Base-by-base conservation (phyloP, 768 basidiomycete species). In the Calocybe indica region DNA sequence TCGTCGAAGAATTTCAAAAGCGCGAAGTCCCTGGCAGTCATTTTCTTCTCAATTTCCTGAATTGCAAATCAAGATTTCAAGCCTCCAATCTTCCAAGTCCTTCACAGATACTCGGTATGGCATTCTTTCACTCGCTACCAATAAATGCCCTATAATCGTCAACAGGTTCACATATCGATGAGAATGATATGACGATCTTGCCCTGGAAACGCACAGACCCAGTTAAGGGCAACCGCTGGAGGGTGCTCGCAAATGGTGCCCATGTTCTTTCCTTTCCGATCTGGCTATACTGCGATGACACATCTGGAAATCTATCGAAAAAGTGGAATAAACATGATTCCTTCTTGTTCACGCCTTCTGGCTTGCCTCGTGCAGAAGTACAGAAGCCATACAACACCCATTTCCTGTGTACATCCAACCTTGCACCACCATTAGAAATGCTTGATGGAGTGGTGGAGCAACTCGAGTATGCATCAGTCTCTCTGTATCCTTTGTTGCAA, bases 251-350 rank as follows among this genome's bases (percentile, higher is more conserved):
- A 1, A 52, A 65, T 5, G 67, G 68, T 0, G 36, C 52, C n/a
- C 61, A 58, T 29, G 67, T 72, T 5, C 28, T 61, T 7, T 30
- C 59, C 0, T 46, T 67, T 10, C 63, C 65, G 8, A 36, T 73
- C 1, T 71, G 70, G 67, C 35, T 69, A 1, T 73, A 73, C 50
- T 71, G 71, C 45, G 70, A 74, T 38, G 68, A 74, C 45, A 71
- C 68, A 0, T 73, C 69, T 0, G 73, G 72, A 0, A 74, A 74
- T 48, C 30, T 52, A 1, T 75, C 71, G 0, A 76, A 76, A 50
- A 71, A 71, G 46, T 74, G 72, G 71, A 75, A 74, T 48, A 60
- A 69, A 44, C 73, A 74, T 43, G 70, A 73, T 47, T 61, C 55
- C 7, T 65, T 68, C 40, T 55, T 72, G 0, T 64, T 71, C 42